phyloP scores from a whole-genome alignment of 2,329 filamentous ascomycete genomes.

The Stemphylium vesicarium region DNA sequence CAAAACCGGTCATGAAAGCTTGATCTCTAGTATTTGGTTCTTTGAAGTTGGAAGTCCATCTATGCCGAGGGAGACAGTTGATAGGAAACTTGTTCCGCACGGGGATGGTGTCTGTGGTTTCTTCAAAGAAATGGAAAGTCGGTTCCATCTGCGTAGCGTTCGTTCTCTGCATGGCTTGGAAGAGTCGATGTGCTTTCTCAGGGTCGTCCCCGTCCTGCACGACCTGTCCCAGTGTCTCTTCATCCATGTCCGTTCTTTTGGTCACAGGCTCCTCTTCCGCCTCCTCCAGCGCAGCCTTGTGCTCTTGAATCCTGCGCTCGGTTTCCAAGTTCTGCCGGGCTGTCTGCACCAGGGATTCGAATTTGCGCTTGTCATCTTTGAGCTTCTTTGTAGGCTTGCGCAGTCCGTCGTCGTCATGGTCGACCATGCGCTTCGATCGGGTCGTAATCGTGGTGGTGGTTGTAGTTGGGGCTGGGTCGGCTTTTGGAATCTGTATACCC shows the following conservation, averaged over 20 bases:
- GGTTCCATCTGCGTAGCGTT: slow-evolving; percentile 62
- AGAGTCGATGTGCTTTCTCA: slow-evolving; percentile 62
- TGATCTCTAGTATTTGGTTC: slow-evolving; percentile 41
- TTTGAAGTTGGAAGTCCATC: slow-evolving; percentile 44
- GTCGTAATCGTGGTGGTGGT: slow-evolving; percentile 4
- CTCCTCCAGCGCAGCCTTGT: slow-evolving; percentile 35
- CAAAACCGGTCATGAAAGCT: slow-evolving; percentile 52
- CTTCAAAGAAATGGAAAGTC: slow-evolving; percentile 62
- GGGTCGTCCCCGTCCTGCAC: slow-evolving; percentile 76
- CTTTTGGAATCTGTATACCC: slow-evolving; percentile 16
- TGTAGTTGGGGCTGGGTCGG: slow-evolving; percentile 15
- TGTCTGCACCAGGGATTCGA: slow-evolving; percentile 31
- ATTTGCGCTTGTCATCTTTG: slow-evolving; percentile 22
- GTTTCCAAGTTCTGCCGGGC: slow-evolving; percentile 31
- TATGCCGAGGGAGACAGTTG: slow-evolving; percentile 36
- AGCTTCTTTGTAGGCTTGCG: slow-evolving; percentile 28
- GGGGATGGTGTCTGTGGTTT: slow-evolving; percentile 10
- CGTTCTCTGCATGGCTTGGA: slow-evolving; percentile 65
- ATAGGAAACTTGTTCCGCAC: slow-evolving; percentile 4
- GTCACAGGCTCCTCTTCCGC: slow-evolving; percentile 17
- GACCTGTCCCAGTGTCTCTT: slow-evolving; percentile 35
- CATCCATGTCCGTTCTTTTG: slow-evolving; percentile 20
- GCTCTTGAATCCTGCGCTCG: slow-evolving; percentile 36
- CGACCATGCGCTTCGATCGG: slow-evolving; percentile 17
- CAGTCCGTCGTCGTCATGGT: slow-evolving; percentile 25